A percentile compares a stretch with the other conserved stretches of the same genome.
phyloP scores from a whole-genome alignment of 305 asterid genomes.

The Withania somnifera region DNA sequence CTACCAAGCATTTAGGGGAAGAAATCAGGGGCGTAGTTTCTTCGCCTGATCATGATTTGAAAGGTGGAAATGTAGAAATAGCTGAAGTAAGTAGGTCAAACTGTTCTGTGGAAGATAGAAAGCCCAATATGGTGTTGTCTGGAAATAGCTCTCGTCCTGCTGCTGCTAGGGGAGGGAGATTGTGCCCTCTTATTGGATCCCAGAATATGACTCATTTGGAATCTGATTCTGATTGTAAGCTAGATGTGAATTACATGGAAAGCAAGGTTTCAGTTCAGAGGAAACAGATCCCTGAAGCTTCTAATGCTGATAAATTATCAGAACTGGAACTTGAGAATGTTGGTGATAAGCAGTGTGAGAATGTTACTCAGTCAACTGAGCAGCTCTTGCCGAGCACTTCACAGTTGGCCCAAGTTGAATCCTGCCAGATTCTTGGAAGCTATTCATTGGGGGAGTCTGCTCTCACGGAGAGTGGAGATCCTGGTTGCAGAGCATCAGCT shows the following conservation, averaged over 20 bases:
- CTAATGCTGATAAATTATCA: constrained; percentile 18
- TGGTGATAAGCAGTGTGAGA: constrained; percentile 22
- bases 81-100: constrained; percentile 17
- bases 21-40: constrained; percentile 19
- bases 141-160: constrained; percentile 19
- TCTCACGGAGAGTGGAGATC: constrained; percentile 32
- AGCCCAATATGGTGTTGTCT: constrained; percentile 15
- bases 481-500: constrained; percentile 27
- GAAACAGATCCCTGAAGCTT: constrained; percentile 29
- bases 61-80: constrained; percentile 18
- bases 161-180: constrained; percentile 14
- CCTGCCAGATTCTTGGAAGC: constrained; percentile 43
- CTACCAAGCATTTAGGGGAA: constrained; percentile 19
- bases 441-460: constrained; percentile 43
- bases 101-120: constrained; percentile 13
- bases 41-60: constrained; percentile 11
- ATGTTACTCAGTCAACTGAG: constrained; percentile 22
- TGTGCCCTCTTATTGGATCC: constrained; percentile 25
- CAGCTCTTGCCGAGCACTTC: constrained; percentile 26
- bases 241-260: constrained; percentile 22
- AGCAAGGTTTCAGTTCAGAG: constrained; percentile 18
- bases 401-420: constrained; percentile 25
- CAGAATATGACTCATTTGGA: constrained; percentile 17
- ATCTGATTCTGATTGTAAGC: constrained; percentile 15
- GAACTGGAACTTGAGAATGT: constrained; percentile 18